Base-by-base conservation (phyloP, 192 early-diverging fungal species). In the Backusella circina region DNA sequence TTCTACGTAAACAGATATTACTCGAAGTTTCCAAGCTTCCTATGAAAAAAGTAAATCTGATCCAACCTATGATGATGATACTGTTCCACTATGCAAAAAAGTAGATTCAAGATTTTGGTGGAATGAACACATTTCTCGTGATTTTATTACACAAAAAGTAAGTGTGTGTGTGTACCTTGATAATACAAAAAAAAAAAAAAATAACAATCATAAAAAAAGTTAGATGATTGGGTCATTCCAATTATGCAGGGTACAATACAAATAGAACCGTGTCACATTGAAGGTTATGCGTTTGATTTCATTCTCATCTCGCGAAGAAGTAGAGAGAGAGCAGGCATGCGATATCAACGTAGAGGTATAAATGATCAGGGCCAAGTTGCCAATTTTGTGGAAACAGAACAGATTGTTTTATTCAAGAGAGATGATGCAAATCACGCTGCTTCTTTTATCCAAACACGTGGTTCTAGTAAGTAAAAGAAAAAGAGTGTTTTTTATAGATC, bases 301-400 rank as follows among this genome's bases (percentile, higher is more conserved):
- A 86, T 84, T n/a, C 77, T 94, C 28, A 81, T 94, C 33, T 92
- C 91, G 18, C 83, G 93, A 67, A 85, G 93, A 76, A 90, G 88
- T 79, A 75, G 80, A 21, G 86, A 89, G 13, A 69, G 89, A 70
- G 85, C 89, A 30, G 86, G 95, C 31, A 86, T 95, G 57, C 91
- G 97, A 21, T 99, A 96, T 79, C 92, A 98, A 74, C 86, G 92
- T 8, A 88, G 98, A 64, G 97, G 98, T 35, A 88, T 96, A 30
- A 93, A 99, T 83, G 90, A 91, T 35, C 57, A 89, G 18, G 98
- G 97, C 2, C 81, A 93, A 72, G 93, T 95, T 2, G 93, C 98
- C 35, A 99, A 99, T 86, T 98, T 92, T 88, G 97, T 98, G 0
- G 98, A 99, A 80, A 98, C 96, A 2, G 97, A 99, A 79, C 96